Base-by-base conservation (phyloP, 2,329 filamentous ascomycete species). In the Penicillium vulpinum region DNA sequence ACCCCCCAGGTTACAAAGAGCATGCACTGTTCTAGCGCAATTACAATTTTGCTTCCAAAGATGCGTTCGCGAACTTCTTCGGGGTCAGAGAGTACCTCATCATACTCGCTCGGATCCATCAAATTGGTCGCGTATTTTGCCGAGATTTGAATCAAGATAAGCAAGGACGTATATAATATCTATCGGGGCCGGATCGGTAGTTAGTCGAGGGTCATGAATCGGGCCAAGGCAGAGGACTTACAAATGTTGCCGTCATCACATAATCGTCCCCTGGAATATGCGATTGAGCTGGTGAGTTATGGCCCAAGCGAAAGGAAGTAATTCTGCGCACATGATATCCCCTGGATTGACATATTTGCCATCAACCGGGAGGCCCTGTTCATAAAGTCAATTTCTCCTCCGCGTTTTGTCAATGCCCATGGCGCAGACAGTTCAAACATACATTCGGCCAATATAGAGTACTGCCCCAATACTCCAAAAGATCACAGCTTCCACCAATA, bases 11-110 rank as follows among this genome's bases (percentile, higher is more conserved):
- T 78, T 2, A 77, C 78, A 16, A 74, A 57, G 29, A 79, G 70
- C 71, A 81, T 80, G 69, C 77, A 80, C 57, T 81, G 78, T 54
- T 81, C 79, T 13, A 80, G 70, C 1, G 75, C 75, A 38, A 82
- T 69, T 9, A 80, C 78, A n/a, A 81, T 72, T 51, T 81, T 81
- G 54, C 77, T 79, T 10, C 80, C 80, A 49, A 72, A 70, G 6
- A 80, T 73, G n/a, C 79, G 73, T 16, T 70, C 63, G 3, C 66
- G 49, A 24, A 81, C 73, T 48, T 82, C 75, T 15, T 73, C 48
- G 9, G 74, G 68, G 21, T 76, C 60, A 5, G 66, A 53, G 9
- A 75, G 53, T 3, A 76, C 72, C 15, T 57, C 28, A 11, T 60
- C 51, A 28, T 70, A 68, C 41, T 76, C 68, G n/a, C 69, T 69